Base-by-base conservation (phyloP, 2,329 filamentous ascomycete genomes). In the Ascochyta koolunga region DNA sequence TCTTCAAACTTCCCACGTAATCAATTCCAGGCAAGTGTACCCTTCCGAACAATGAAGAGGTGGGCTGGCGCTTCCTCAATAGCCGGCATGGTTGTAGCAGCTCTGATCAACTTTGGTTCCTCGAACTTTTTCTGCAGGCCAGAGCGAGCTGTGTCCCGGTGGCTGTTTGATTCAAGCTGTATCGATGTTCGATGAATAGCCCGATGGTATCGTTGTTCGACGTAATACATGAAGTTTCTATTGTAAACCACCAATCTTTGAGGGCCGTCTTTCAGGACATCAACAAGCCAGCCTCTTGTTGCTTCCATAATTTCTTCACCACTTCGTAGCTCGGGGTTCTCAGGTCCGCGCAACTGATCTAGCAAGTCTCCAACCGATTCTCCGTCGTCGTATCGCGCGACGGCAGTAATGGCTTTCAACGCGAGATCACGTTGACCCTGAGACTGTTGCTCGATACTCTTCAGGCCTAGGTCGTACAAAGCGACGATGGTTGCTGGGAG, bases 221-320 rank as follows among this genome's bases (percentile, higher is more conserved):
- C 58, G 22, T 62, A 64, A n/a, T 48, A 50, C 31, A 46, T 32
- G 40, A 64, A 62, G 21, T 40, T 58, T 2, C 18, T 42, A 27
- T 60, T 47, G 35, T 45, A 64, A 5, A 50, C 42, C 1, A 36
- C 25, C 13, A 62, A 16, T 16, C 47, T 58, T 16, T 49, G 55
- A 29, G 46, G 48, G 24, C 24, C 29, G 11, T 54, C 56, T 15
- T 18, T 11, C 9, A 39, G 16, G 13, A 50, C 37, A 18, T 43
- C 45, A 15, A 50, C 22, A 27, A 65, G 62, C 21, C 62, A 59
- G 16, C 62, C 62, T 39, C 40, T 54, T 3, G 58, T 35, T 9
- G 56, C 53, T 46, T 59, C 53, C 7, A 65, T n/a, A 9, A 65
- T 60, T 11, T 65, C 62, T 36, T 65, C 62, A 6, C 59, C 60